Percentiles rank a stretch among this genome's conserved stretches.
These are phyloP conservation scores for Kwoniella mangroviensis DNA, from an alignment of 768 basidiomycete genomes.

Conservation along the genomic window DNA sequence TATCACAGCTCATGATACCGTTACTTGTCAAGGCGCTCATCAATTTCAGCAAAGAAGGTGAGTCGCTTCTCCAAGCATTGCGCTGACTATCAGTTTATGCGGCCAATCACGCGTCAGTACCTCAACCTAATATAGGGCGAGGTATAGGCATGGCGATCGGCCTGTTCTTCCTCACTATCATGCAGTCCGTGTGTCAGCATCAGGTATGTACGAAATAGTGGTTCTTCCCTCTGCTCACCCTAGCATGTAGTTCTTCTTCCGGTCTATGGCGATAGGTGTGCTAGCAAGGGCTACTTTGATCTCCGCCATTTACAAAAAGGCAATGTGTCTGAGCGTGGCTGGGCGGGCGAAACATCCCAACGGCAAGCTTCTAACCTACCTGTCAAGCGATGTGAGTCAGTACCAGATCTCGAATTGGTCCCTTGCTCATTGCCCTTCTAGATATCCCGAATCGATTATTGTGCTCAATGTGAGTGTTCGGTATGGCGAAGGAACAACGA, in stretches of 20 bases:
- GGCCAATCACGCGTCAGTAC: constrained; percentile 34
- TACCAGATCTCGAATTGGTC: background rate
- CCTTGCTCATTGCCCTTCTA: background rate
- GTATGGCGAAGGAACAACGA: background rate
- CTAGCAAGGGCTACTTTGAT: constrained; percentile 51
- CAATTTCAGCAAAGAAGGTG: constrained; percentile 41
- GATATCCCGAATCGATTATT: constrained; percentile 57
- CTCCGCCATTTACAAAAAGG: constrained; percentile 43
- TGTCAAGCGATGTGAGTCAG: constrained; percentile 65
- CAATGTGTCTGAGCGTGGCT: constrained; percentile 31
- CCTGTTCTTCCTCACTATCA: constrained; percentile 45
- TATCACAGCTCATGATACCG: constrained; percentile 45
- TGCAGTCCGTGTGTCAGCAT: constrained; percentile 52
- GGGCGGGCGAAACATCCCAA: constrained; percentile 53
- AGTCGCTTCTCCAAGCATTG: background rate
- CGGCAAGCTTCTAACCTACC: constrained; percentile 57
- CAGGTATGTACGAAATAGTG: constrained; percentile 32
- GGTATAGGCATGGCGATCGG: constrained; percentile 56
- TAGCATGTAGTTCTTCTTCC: constrained; percentile 53
- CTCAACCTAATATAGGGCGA: constrained; percentile 48
- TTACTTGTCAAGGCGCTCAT: constrained; percentile 59
- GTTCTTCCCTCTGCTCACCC: background rate
- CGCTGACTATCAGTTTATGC: constrained; percentile 34
- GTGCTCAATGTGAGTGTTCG: constrained; percentile 64
- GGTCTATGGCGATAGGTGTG: constrained; percentile 54